Evolutionary conservation across 2,329 filamentous ascomycete species (phyloP), one percentile per base, ranked within the genome.

Genomic region (Coleophoma eucalyptorum): DNA sequence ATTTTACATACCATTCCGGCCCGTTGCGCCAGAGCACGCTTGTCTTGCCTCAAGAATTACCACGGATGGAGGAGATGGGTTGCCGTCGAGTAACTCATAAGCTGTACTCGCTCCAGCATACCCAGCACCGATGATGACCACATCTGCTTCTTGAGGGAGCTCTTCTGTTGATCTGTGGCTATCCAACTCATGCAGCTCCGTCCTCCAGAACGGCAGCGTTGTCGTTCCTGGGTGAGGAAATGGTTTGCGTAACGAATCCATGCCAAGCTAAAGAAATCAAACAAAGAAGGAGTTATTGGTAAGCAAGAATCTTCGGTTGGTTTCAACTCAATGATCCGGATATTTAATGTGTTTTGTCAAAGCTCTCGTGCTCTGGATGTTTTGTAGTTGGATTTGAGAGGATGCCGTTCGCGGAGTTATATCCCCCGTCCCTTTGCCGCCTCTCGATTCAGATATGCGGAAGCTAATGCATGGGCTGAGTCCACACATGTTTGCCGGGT

Each of bases 41-140:
- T 63, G 58, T 13, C 71, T 60, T 3, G 72, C 72, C 58, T 75
- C 72, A 5, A 74, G 59, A 20, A 73, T 65, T 1, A 67, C 54
- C 20, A 71, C 66, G 0, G 63, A 66, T 7, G 10, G 56, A 50
- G 34, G 52, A 44, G 20, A 48, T 7, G 21, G 58, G 20, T 56
- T 51, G 31, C 61, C 59, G 5, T 62, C 64, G n/a, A 69, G 52
- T 2, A 73, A 48, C 35, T 59, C 52, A 42, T 57, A 57, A 12
- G 54, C 56, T 13, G 51, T 55, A 10, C 34, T 38, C 5, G 51
- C 54, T 18, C 57, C 57, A 15, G 56, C 51, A 43, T 53, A 56
- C 1, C 62, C 61, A 26, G 58, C 54, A 19, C 62, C 61, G 13
- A 64, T 59, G 46, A 64, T 60, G 3, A 61, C 46, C 21, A 61